A percentile compares a stretch with the other conserved stretches of the same genome.
These are phyloP conservation scores for Trichomonas gallinae DNA, from an alignment of 208 protist species.

Conservation along the genomic window DNA sequence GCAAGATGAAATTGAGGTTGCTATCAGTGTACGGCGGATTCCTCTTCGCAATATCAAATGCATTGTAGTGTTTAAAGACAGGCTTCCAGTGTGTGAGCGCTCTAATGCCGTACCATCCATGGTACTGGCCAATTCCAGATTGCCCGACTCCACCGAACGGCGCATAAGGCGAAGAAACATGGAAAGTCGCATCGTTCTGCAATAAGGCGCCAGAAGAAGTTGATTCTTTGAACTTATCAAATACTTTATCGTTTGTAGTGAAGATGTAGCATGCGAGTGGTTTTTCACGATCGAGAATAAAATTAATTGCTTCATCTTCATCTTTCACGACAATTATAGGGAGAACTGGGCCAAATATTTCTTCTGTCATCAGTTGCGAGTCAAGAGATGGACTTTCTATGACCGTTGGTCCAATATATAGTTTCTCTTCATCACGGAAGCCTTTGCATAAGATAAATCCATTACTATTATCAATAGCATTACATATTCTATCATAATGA, in stretches of 20 bases:
- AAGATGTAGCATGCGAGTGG: not conserved
- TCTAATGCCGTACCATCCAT: not conserved
- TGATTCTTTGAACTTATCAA: not conserved
- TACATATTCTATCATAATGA: not conserved
- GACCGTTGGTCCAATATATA: not conserved
- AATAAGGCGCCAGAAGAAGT: not conserved
- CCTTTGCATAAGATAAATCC: not conserved
- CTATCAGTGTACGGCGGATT: slow-evolving; percentile 4
- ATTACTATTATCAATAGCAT: not conserved
- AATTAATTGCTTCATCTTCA: not conserved
- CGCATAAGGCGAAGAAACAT: not conserved
- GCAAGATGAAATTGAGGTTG: not conserved
- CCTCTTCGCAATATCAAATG: not conserved
- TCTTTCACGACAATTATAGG: not conserved
- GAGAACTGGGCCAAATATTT: slow-evolving; percentile 19
- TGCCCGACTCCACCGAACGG: slow-evolving; percentile 5
- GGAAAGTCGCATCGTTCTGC: not conserved
- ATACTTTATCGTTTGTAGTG: not conserved
- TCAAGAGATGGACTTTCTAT: not conserved
- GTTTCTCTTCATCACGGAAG: not conserved
- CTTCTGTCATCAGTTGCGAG: not conserved
- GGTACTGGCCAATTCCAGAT: slow-evolving; percentile 1
- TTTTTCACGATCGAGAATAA: not conserved
- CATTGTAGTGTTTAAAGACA: not conserved
- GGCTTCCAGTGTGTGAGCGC: not conserved